Base-by-base conservation (phyloP, 2,329 filamentous ascomycete species). In the Volutella citrinella region DNA sequence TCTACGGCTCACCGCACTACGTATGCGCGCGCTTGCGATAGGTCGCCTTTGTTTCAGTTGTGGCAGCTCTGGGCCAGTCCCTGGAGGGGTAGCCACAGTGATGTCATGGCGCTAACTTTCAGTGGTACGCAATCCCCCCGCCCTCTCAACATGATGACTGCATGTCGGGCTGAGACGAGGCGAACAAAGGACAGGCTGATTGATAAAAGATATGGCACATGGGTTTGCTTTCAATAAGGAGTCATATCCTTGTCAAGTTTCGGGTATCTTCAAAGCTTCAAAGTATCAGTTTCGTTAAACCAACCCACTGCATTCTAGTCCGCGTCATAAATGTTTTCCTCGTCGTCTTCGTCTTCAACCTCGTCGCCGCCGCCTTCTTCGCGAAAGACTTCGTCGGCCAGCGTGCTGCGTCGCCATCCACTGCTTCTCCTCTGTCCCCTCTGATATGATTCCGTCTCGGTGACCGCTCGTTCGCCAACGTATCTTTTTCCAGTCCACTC, bases 381-480 rank as follows among this genome's bases (percentile, higher is more conserved):
- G 8, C 46, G 54, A 27, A 62, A 53, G 9, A 61, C 42, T 8
- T 63, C 59, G 26, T 63, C 59, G 4, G 57, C 59, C 34, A 61
- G 37, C n/a, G 53, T 56, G 31, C 48, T 63, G 32, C 46, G 55
- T 47, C 39, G 54, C 49, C 40, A 48, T 17, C 36, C 61, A 45
- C 38, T 54, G 42, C 32, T 56, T 51, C 61, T 57, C 27, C 63
- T 63, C 23, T 61, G 56, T 3, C 66, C 66, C 29, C 62, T 59
- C 45, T 69, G 65, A 37, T 69, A 76, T 7, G 70, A 66, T 21
- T 71, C 65, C 7, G 73, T 73, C 42, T 65, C 66, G 4, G 75
- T 80, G 19, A 79, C 66, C 1, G 77, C 75, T 36, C 66, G 64
- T 56, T 79, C 74, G 4, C 78, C 78, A 3, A 80, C 72, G 37